phyloP scores from a whole-genome alignment of 2,329 filamentous ascomycete genomes.

The Penicillium sp. region DNA sequence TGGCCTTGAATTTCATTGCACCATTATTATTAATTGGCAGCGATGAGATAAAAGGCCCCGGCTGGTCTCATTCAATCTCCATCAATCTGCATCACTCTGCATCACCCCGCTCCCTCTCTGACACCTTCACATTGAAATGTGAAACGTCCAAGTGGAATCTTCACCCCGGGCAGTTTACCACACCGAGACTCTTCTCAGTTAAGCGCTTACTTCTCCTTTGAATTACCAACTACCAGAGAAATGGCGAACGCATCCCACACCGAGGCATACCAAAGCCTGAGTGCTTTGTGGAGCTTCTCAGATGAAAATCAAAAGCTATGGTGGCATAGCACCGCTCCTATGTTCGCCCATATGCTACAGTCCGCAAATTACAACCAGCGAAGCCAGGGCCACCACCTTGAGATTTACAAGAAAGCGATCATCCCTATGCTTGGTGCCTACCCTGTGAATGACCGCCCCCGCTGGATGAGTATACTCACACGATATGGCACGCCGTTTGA shows the following conservation, averaged over 20 bases:
- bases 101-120: too few relatives aligned
- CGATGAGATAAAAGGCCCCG: too few relatives aligned
- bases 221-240: neutral
- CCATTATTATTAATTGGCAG: too few relatives aligned
- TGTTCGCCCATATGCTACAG: constrained; percentile 1
- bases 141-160: too few relatives aligned
- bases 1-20: too few relatives aligned
- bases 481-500: neutral
- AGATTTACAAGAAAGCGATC: neutral
- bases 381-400: neutral
- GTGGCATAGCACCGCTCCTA: constrained; percentile 1
- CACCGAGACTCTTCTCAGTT: neutral
- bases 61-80: too few relatives aligned
- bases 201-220: neutral
- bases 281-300: neutral
- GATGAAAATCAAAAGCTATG: neutral
- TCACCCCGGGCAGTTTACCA: neutral
- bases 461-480: constrained; percentile 1
- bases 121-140: too few relatives aligned
- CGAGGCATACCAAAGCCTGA: neutral
- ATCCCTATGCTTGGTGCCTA: neutral
- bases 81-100: too few relatives aligned
- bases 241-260: neutral
- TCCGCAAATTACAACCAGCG: neutral
- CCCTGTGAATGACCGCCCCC: neutral